A percentile compares a stretch with the other conserved stretches of the same genome.
phyloP scores from a whole-genome alignment of 345 rosid genomes.

The Eutrema japonicum region DNA sequence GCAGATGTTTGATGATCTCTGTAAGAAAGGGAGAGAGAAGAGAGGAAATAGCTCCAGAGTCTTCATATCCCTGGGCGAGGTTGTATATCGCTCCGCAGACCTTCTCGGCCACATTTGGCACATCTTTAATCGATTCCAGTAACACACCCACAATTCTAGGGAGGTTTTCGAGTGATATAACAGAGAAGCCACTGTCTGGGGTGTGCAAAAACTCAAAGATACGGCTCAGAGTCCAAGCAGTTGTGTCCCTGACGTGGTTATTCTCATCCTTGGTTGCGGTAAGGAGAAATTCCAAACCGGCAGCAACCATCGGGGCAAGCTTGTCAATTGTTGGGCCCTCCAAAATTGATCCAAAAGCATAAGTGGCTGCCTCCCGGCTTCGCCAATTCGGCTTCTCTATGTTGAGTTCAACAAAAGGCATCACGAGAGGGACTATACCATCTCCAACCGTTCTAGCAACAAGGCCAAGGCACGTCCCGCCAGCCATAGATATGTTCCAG shows the following conservation, averaged over 20 bases:
- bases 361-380: constrained; percentile 93
- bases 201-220: constrained; percentile 88
- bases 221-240: constrained; percentile 94
- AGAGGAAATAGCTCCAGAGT: constrained; percentile 65
- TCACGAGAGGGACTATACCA: constrained; percentile 81
- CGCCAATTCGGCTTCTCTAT: constrained; percentile 77
- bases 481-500: constrained; percentile 98
- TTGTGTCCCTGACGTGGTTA: constrained; percentile 93
- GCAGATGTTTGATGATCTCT: constrained; percentile 62
- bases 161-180: constrained; percentile 71
- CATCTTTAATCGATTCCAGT: constrained; percentile 76
- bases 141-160: constrained; percentile 61
- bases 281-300: constrained; percentile 82
- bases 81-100: constrained; percentile 87
- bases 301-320: constrained; percentile 77
- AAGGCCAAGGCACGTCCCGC: constrained; percentile 96
- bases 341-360: constrained; percentile 90
- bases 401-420: constrained; percentile 89
- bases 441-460: constrained; percentile 96
- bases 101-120: constrained; percentile 89
- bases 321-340: constrained; percentile 84
- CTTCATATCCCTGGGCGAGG: constrained; percentile 95
- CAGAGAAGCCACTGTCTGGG: constrained; percentile 69
- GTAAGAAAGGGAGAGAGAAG: constrained; percentile 73
- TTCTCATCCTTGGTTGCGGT: constrained; percentile 79